phyloP scores from a whole-genome alignment of 768 basidiomycete genomes.

The Kwoniella mangroviensis region DNA sequence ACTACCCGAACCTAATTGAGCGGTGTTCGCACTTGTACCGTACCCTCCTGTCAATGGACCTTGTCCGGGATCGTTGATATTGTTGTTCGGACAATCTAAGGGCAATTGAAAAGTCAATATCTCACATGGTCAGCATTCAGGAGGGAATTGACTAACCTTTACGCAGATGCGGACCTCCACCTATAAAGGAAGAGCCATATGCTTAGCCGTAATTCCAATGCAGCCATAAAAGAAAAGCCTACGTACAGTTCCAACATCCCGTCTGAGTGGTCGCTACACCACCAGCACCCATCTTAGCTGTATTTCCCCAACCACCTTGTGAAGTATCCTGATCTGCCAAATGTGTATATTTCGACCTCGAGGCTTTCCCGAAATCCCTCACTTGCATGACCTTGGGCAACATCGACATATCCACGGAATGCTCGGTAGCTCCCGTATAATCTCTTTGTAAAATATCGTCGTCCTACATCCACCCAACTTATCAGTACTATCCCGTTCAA shows the following conservation, averaged over 20 bases:
- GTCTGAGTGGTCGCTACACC: constrained; percentile 46
- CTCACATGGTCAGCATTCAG: no score
- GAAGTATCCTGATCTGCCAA: constrained; percentile 93
- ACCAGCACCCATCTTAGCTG: constrained; percentile 38
- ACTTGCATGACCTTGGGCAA: constrained; percentile 97
- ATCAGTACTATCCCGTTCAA: neutral
- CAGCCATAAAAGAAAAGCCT: neutral
- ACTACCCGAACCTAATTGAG: constrained; percentile 31
- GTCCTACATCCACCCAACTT: constrained; percentile 64
- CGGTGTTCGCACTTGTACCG: constrained; percentile 40
- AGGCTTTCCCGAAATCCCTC: constrained; percentile 70
- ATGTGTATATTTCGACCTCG: constrained; percentile 92
- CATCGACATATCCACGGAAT: constrained; percentile 81
- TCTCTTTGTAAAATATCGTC: constrained; percentile 82
- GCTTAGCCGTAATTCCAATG: neutral
- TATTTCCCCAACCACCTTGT: constrained; percentile 50
- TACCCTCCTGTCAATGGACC: neutral
- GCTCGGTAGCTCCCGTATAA: constrained; percentile 86
- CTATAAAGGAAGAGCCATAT: constrained; percentile 12
- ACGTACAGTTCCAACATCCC: constrained; percentile 81
- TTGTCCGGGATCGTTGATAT: constrained; percentile 41
- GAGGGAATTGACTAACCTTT: constrained; percentile 65
- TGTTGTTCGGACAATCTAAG: constrained; percentile 52
- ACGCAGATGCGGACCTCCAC: constrained; percentile 87
- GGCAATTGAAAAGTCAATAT: neutral